phyloP scores from a whole-genome alignment of 257 asterid species.

The Datura wrightii region DNA sequence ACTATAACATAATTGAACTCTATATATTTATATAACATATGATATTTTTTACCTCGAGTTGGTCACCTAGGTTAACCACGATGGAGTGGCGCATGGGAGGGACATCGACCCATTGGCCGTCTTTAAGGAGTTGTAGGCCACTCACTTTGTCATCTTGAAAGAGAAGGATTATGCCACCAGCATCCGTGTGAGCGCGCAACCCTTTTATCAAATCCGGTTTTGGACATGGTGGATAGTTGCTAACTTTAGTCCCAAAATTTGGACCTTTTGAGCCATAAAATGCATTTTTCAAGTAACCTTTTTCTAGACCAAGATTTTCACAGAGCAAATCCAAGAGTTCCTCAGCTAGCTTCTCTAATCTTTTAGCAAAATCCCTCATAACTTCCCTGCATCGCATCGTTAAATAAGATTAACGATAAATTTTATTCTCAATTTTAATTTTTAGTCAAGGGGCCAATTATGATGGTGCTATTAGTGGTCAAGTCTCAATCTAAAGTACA shows the following conservation, averaged over 20 bases:
- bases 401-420: not conserved
- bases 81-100: conserved; percentile 65
- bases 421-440: not conserved
- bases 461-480: not conserved
- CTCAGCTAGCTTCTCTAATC: conserved; percentile 56
- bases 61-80: conserved; percentile 79
- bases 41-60: conserved; percentile 51
- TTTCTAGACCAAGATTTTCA: conserved; percentile 60
- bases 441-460: not conserved
- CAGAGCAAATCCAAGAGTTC: conserved; percentile 62
- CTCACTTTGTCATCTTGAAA: conserved; percentile 71
- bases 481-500: not conserved
- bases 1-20: too few relatives aligned
- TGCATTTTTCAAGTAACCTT: conserved; percentile 53
- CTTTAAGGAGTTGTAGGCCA: conserved; percentile 71
- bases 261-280: conserved; percentile 55
- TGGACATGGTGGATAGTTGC: conserved; percentile 77
- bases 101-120: conserved; percentile 63
- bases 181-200: conserved; percentile 76
- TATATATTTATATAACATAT: too few relatives aligned
- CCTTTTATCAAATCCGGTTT: conserved; percentile 62
- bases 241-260: conserved; percentile 73
- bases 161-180: conserved; percentile 73
- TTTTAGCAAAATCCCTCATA: conserved; percentile 62
- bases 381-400: conserved; percentile 48